Base-by-base conservation (phyloP, 2,329 filamentous ascomycete genomes). In the Curvularia sp. region DNA sequence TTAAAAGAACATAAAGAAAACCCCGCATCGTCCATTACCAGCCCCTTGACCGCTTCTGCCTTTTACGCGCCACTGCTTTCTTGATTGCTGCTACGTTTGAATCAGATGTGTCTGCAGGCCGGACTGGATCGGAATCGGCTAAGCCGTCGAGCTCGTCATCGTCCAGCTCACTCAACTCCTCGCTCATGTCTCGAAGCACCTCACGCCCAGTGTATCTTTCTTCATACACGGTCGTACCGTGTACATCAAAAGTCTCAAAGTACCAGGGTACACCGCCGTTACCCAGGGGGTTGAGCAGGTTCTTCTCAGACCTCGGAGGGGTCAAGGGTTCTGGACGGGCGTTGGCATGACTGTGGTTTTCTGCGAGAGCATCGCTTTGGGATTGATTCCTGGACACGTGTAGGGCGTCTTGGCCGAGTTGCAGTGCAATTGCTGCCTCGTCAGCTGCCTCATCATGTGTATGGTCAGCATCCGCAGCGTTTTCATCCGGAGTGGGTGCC, bases 161-260 rank as follows among this genome's bases (percentile, higher is more conserved):
- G 68, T 96, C 93, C 74, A 97, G 88, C 72, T 97, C 94, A 56
- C 91, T 96, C 22, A 97, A 83, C 67, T 94, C 91, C 76, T 97
- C 93, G 69, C 91, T 96, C 77, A 94, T 88, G 13, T 83, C 86
- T 30, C 87, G 83, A 65, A 87, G 80, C n/a, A 90, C 87, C 55
- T 93, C 90, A 33, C 88, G 84, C 1, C 89, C 91, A 0, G 86
- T 87, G 83, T 88, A 92, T 52, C 87, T 84, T 77, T 94, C 90
- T 33, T 78, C 89, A 55, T 91, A 82, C 9, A 94, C 86, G 0
- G 89, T 94, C 0, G 92, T 96, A 56, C 93, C 94, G 53, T 87
- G 71, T 54, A 91, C 89, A 51, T 95, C 87, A 72, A 96, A 96
- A 8, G 86, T 84, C 70, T 91, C 86, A 58, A 97, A 85, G 76